These are phyloP conservation scores for Aspergillus carlsbadensis DNA, from an alignment of 495 filamentous ascomycete species.

Conservation along the genomic window DNA sequence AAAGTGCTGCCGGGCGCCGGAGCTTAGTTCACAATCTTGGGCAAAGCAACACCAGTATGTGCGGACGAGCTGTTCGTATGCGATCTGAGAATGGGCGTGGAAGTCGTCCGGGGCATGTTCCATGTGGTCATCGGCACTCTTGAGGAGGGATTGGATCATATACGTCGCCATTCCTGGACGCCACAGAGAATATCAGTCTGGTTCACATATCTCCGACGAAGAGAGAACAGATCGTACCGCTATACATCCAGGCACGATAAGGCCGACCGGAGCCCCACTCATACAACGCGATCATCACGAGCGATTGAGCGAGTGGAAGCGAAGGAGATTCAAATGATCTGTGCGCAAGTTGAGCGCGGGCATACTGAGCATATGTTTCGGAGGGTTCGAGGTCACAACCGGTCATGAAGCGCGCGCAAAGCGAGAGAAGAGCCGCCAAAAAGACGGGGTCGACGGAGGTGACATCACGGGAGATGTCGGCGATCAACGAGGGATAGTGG, in stretches of 20 bases:
- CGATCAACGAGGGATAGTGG: slow-evolving; percentile 44
- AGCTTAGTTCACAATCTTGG: slow-evolving; percentile 46
- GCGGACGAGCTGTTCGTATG: slow-evolving; percentile 45
- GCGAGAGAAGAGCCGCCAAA: slow-evolving; percentile 37
- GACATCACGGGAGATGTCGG: slow-evolving; percentile 36
- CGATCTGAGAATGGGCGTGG: slow-evolving; percentile 34
- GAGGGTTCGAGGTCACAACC: slow-evolving; percentile 28
- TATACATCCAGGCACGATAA: slow-evolving; percentile 50
- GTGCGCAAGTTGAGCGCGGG: slow-evolving; percentile 34
- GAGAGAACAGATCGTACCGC: slow-evolving; percentile 25
- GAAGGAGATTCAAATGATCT: slow-evolving; percentile 43
- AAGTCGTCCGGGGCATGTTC: slow-evolving; percentile 42
- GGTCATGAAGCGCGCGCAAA: slow-evolving; percentile 41
- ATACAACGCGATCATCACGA: slow-evolving; percentile 45
- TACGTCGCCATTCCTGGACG: slow-evolving; percentile 45
- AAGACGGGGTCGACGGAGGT: slow-evolving; percentile 42
- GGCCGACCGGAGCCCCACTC: slow-evolving; percentile 46
- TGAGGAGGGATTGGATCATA: slow-evolving; percentile 47
- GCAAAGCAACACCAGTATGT: slow-evolving; percentile 49
- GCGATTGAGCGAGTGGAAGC: slow-evolving; percentile 40
- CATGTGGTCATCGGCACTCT: slow-evolving; percentile 45
- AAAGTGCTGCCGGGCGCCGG: slow-evolving; percentile 45
- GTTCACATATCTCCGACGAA: too few relatives aligned
- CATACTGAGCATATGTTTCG: slow-evolving; percentile 39
- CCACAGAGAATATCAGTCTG: neutral